Evolutionary conservation across 768 basidiomycete genomes (phyloP), one percentile per base, ranked within the genome.

Genomic region (Phanerochaete carnosa): DNA sequence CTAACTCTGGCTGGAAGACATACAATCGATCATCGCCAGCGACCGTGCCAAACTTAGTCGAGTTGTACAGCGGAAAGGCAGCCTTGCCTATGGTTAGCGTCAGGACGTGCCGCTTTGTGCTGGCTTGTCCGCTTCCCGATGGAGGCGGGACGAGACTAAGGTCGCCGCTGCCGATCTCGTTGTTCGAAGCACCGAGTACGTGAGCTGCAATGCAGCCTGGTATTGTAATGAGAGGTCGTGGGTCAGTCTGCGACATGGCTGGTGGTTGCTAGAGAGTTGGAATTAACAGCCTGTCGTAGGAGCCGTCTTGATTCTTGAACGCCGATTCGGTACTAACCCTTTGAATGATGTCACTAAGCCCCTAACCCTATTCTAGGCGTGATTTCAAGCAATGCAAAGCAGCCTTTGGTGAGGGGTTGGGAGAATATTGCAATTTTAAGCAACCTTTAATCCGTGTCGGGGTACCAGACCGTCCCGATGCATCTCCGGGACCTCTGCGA

Each of bases 151-250:
- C 56, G 8, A 70, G 55, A 1, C 62, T 62, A 28, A 70, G 65
- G 45, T 56, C 59, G 32, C 69, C 69, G 35, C 61, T 43, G 13
- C 61, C 65, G 0, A 70, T 65, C 3, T 63, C 61, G 1, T 57
- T 58, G 19, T 53, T 60, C 13, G 66, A 50, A 7, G 64, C 59
- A 9, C 65, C 67, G 12, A 70, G 57, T 7, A 70, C 58, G 45
- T 70, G 69, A 0, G 63, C 61, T 12, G 62, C 67, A 28, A 59
- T 46, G 8, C 29, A 49, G 3, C 61, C 62, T 3, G 66, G 69
- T 15, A 70, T 64, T 9, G 61, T 62, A 2, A 62, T n/a, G 22
- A 57, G 45, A 29, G 55, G 35, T 22, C 9, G 35, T 1, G 35
- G 8, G 3, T 3, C 16, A 15, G 2, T 55, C n/a, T 55, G 35